Evolutionary conservation across 2,329 filamentous ascomycete genomes (phyloP), one percentile per base, ranked within the genome.

Genomic region (Ophiostoma montium): DNA sequence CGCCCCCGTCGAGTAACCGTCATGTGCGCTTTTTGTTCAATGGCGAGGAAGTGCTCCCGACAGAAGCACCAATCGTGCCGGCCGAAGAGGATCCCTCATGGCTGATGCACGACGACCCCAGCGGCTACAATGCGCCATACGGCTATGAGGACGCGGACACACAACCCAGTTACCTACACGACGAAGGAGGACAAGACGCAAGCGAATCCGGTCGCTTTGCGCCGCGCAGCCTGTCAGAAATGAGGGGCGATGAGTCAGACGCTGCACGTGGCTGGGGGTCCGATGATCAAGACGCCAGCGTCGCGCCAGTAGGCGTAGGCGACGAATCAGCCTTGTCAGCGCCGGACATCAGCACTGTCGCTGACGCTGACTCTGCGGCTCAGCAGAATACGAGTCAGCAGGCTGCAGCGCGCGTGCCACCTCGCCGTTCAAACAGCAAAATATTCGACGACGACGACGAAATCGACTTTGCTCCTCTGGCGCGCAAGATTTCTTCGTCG

Each of bases 1-100:
- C 32, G 3, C 30, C 36, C 5, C 11, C 30, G 16, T 30, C 42
- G 15, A 44, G 30, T 6, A 23, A 21, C n/a, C 70, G 77, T 30
- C 70, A 75, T 52, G 78, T 82, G 50, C 76, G 78, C 44, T 82
- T 82, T 54, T 71, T 78, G 35, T 71, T 81, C 42, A 70, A 71
- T 58, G 77, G 76, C 48, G 65, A 70, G 54, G 76, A 81, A 57
- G 75, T 82, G 33, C 63, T 79, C 50, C 75, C 78, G 18, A 79
- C 76, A 42, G 65, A 70, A 23, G 78, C 76, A 19, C 77, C 76
- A 43, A 67, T 50, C 3, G 6, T 8, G 18, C 39, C 44, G 6
- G 33, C 31, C 1, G 49, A 35, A 12, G 44, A 52, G n/a, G 52
- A 54, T 32, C 38, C 52, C 21, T 52, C 52, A 13, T 55, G 52